phyloP scores from a whole-genome alignment of 2,329 filamentous ascomycete genomes.

The Pseudogymnoascus sp. region DNA sequence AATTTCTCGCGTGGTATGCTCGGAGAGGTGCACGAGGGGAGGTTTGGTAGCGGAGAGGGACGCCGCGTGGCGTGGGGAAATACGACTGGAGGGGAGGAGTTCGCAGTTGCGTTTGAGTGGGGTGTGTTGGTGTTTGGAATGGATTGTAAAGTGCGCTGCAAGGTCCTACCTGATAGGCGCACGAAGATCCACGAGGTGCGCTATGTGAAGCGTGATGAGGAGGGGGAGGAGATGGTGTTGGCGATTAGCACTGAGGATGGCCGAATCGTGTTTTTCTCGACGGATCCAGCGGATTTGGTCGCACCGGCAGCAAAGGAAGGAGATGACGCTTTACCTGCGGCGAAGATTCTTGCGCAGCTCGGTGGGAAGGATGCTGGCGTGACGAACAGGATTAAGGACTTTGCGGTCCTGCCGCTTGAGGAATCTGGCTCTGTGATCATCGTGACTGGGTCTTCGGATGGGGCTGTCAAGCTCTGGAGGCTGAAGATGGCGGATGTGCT shows the following conservation, averaged over 20 bases:
- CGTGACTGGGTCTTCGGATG: slow-evolving; percentile 75
- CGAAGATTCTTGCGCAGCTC: slow-evolving; percentile 64
- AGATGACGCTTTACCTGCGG: slow-evolving; percentile 45
- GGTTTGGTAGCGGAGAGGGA: slow-evolving; percentile 73
- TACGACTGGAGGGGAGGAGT: slow-evolving; percentile 69
- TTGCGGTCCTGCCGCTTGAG: slow-evolving; percentile 57
- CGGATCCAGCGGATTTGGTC: slow-evolving; percentile 42
- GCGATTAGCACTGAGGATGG: slow-evolving; percentile 87
- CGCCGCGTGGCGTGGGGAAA: slow-evolving; percentile 72
- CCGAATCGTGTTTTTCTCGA: slow-evolving; percentile 74
- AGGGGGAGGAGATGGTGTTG: slow-evolving; percentile 49
- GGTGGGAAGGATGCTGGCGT: slow-evolving; percentile 66
- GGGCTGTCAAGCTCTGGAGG: slow-evolving; percentile 71
- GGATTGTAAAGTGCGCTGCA: slow-evolving; percentile 74
- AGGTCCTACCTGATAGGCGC: slow-evolving; percentile 56
- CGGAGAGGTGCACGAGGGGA: slow-evolving; percentile 65
- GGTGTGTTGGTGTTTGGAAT: slow-evolving; percentile 80
- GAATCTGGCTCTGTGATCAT: slow-evolving; percentile 44
- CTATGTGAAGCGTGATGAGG: slow-evolving; percentile 52
- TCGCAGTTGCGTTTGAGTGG: slow-evolving; percentile 80
- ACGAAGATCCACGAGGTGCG: slow-evolving; percentile 79
- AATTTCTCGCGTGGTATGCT: slow-evolving; percentile 73
- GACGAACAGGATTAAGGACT: slow-evolving; percentile 73
- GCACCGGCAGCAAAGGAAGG: slow-evolving; percentile 27
- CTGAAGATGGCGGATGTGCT: slow-evolving; percentile 35